Evolutionary conservation across 148 eudicot species (phyloP), one percentile per base, ranked within the genome.

Genomic region (Cornus controversa): DNA sequence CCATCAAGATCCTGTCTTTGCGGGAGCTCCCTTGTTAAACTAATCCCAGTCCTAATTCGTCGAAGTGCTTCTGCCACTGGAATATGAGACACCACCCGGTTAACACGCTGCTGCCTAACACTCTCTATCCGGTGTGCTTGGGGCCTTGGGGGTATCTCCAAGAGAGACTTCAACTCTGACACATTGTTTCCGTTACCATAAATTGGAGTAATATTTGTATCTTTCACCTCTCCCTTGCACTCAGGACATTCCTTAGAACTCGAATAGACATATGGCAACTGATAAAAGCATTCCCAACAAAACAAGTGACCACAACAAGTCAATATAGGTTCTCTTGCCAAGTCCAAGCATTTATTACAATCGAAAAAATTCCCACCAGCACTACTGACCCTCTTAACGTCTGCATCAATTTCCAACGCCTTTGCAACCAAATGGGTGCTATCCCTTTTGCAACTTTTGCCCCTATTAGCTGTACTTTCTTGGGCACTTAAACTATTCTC

Each of bases 291-390:
- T 31, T 82, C 74, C 93, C 93, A 90, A 71, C 93, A 90, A 57
- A 86, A 88, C 85, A 90, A 83, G 80, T 90, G 91, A 18, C 93
- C 91, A 42, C 93, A 90, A 67, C 86, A 81, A 22, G 93, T 90
- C 76, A 90, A 57, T 64, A 90, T 70, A 9, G 93, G 93, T 42
- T 90, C 91, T 27, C 47, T 83, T 18, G 91, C 89, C 79, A 83
- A 37, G 6, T 75, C 86, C 82, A 90, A 81, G 75, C 93, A 90
- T 54, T 86, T 79, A 65, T 88, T 84, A 63, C 93, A 90, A 75
- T 90, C 91, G 58, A 77, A 90, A 71, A 84, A 83, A 10, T 83
- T 83, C 22, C 88, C 86, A 11, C 73, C 76, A 25, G 66, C 74
- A 2, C 72, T 37, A 23, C 64, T 67, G 23, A 53, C 72, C 81